phyloP scores from a whole-genome alignment of 495 filamentous ascomycete species.

The Aspergillus homomorphus region DNA sequence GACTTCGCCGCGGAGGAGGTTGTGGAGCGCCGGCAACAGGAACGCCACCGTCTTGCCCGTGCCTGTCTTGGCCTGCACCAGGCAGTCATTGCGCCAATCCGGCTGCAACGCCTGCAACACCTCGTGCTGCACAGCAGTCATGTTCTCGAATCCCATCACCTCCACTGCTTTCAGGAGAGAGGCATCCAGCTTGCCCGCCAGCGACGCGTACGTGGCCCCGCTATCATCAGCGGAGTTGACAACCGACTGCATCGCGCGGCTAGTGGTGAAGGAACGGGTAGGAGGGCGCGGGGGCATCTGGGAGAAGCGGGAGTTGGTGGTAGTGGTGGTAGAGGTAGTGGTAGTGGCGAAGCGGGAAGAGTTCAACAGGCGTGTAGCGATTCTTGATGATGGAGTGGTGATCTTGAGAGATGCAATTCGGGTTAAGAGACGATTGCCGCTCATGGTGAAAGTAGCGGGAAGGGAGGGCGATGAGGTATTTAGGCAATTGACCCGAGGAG shows the following conservation, averaged over 20 bases:
- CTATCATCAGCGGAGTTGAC: no score
- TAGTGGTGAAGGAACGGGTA: background rate
- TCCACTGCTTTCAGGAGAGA: conserved; percentile 45
- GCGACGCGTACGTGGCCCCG: conserved; percentile 31
- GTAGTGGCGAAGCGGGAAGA: background rate
- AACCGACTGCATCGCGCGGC: background rate
- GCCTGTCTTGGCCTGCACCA: conserved; percentile 80
- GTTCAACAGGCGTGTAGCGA: background rate
- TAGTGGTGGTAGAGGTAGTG: background rate
- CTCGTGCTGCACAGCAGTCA: conserved; percentile 57
- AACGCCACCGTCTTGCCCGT: conserved; percentile 84
- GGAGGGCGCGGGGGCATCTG: no score
- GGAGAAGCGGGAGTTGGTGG: background rate
- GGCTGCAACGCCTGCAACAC: conserved; percentile 49
- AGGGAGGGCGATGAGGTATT: background rate
- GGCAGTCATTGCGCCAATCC: conserved; percentile 48
- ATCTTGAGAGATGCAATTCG: background rate
- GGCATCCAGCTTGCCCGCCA: conserved; percentile 48
- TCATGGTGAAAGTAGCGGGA: background rate
- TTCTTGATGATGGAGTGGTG: background rate
- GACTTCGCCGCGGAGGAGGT: conserved; percentile 44
- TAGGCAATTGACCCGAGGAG: background rate
- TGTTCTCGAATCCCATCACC: conserved; percentile 43
- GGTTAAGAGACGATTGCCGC: background rate
- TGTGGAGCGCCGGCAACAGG: conserved; percentile 70